Base-by-base conservation (phyloP, 768 basidiomycete species). In the Lactarius evosmus region DNA sequence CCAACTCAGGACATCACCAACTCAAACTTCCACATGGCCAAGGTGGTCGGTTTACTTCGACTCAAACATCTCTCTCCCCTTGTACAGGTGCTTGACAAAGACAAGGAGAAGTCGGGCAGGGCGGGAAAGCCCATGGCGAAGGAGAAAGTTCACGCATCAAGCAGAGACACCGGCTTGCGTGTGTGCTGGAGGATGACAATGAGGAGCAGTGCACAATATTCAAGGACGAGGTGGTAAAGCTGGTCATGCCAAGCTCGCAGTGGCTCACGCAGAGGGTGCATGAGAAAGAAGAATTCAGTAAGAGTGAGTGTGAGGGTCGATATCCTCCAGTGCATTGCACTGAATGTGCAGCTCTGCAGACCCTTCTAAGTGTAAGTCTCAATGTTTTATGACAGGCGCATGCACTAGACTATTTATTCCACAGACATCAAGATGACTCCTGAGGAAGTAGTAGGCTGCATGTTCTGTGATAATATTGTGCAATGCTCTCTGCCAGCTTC, bases 41-140 rank as follows among this genome's bases (percentile, higher is more conserved):
- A 91, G 74, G 88, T n/a, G n/a, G n/a, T n/a, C 91, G 12, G 86
- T 80, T 4, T 94, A 94, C 74, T 91, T 91, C 66, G 91, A 93
- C 66, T 79, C 87, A 29, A 93, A 91, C 74, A n/a, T n/a, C 91
- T 88, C 73, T 85, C 87, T 7, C 87, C 89, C 11, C 76, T 93
- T 56, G 84, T 93, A 78, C 87, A 89, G 62, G 69, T 80, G 22
- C 74, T 84, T 59, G 74, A 79, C 74, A 71, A 83, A 77, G 76
- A 85, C 76, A 74, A 72, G 56, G 78, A 74, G 33, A 83, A 82
- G 50, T n/a, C 55, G n/a, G n/a, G n/a, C n/a, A n/a, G 33, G 55
- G 65, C 7, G 52, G 66, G n/a, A 32, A 84, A 83, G 74, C 79
- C 81, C 3, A 84, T 83, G 4, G 83, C 83, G 19, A 93, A 93